Base-by-base conservation (phyloP, 2,329 filamentous ascomycete genomes). In the Xylariaceae sp. region DNA sequence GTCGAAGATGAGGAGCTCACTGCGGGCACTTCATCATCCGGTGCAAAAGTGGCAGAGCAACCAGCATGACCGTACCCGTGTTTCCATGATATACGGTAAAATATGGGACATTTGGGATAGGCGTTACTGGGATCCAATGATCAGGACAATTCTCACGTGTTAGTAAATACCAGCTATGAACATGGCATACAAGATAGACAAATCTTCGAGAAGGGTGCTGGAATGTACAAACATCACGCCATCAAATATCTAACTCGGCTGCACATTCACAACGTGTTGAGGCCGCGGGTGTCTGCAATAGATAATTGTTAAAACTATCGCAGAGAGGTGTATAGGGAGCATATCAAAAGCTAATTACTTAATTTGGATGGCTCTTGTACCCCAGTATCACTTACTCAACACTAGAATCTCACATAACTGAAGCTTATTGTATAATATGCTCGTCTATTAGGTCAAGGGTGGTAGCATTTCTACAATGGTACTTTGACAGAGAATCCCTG, bases 1-100 rank as follows among this genome's bases (percentile, higher is more conserved):
- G 35, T 73, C 3, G 71, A 72, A 10, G 68, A 71, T 16, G 64
- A 68, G 24, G 64, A 64, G 27, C 36, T 47, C 24, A 64, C 61
- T 8, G 58, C 55, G 16, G 65, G 66, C 20, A 61, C 65, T 33
- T 67, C 64, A 11, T 59, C 60, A 20, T 60, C 63, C 13, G 62
- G 57, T n/a, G 56, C 58, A 20, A 64, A 56, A 44, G 52, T 57
- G 16, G 52, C 59, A 2, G 65, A 67, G 44, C 52, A 57, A 21
- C 36, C 47, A 15, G 50, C 37, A 55, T 64, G 29, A 61, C 39
- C n/a, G n/a, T n/a, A n/a, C 29, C 20, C 16, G 52, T 40, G 39
- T 51, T 53, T 44, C 20, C 42, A 46, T 35, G 44, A 36, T 42
- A 57, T n/a, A n/a, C n/a, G n/a, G n/a, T 42, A 37, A 30, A 50